Percentiles rank a stretch among this genome's conserved stretches.
Conservation (phyloP, 805 yeast genomes). For the Ogataea paraovalis region DNA sequence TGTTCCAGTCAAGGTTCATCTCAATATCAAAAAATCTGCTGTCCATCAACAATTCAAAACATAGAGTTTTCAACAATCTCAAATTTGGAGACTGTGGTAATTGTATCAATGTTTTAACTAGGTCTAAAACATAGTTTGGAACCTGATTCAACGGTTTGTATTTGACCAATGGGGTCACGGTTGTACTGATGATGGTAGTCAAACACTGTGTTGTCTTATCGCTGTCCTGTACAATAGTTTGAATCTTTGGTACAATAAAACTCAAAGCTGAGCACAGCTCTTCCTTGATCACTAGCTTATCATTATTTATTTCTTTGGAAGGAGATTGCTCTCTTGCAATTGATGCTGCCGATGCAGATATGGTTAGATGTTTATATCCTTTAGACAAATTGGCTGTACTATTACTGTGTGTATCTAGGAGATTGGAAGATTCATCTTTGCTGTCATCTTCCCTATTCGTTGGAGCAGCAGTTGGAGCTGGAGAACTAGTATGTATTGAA, state of each 20-base stretch:
- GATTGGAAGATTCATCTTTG: too few relatives aligned
- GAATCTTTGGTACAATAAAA: conserved; percentile 37
- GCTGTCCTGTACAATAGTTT: conserved; percentile 45
- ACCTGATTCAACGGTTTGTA: conserved; percentile 36
- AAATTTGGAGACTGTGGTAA: conserved; percentile 34
- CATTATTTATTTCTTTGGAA: conserved; percentile 8
- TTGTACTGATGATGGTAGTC: conserved; percentile 48
- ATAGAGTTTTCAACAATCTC: conserved; percentile 60
- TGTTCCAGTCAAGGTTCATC: conserved; percentile 45
- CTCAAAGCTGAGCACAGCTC: conserved; percentile 42
- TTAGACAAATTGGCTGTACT: neutral
- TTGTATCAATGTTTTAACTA: conserved; percentile 36
- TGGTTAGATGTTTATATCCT: neutral
- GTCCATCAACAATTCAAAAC: conserved; percentile 66
- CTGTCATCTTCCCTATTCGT: too few relatives aligned
- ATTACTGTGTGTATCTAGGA: too few relatives aligned
- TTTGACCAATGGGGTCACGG: conserved; percentile 51
- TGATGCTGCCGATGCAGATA: neutral
- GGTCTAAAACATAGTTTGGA: conserved; percentile 38
- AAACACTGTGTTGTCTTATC: conserved; percentile 57
- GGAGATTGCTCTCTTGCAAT: conserved; percentile 11
- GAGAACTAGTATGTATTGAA: conserved; percentile 3
- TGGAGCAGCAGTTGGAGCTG: too few relatives aligned
- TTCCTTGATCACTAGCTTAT: conserved; percentile 33
- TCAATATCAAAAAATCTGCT: conserved; percentile 45